phyloP scores from a whole-genome alignment of 805 yeast species.

The Teunomyces cretensis region DNA sequence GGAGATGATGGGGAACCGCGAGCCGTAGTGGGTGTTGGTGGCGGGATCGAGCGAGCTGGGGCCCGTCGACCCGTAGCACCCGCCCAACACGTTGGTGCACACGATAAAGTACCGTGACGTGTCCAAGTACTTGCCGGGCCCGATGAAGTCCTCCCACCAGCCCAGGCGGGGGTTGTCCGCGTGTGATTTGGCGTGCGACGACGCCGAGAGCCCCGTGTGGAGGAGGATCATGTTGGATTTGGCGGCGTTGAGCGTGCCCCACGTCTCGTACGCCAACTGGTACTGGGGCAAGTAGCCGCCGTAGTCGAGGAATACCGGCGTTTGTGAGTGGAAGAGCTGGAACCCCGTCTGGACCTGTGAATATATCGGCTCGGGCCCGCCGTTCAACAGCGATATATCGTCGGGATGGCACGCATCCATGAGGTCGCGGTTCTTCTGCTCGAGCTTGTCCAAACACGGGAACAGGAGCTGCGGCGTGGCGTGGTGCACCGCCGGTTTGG shows the following conservation, averaged over 20 bases:
- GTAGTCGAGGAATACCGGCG: slow-evolving; percentile 72
- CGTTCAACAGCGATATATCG: slow-evolving; percentile 43
- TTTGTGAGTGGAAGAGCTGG: slow-evolving; percentile 49
- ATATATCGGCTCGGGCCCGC: slow-evolving; percentile 87
- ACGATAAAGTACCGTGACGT: slow-evolving; percentile 79
- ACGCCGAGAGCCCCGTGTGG: slow-evolving; percentile 91
- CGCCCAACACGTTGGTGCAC: slow-evolving; percentile 91
- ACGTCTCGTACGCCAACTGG: slow-evolving; percentile 87
- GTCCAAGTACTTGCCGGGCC: slow-evolving; percentile 77
- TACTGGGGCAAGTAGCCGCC: slow-evolving; percentile 77
- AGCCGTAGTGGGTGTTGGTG: slow-evolving; percentile 67
- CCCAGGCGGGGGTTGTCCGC: slow-evolving; percentile 67
- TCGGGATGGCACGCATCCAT: slow-evolving; percentile 20
- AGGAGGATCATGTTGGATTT: slow-evolving; percentile 73
- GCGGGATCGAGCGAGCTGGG: slow-evolving; percentile 81
- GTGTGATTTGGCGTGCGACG: slow-evolving; percentile 90
- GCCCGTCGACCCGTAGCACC: slow-evolving; percentile 94
- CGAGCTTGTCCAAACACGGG: slow-evolving; percentile 83
- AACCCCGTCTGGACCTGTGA: slow-evolving; percentile 68
- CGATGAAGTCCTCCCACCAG: slow-evolving; percentile 96
- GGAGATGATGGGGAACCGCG: slow-evolving; percentile 83
- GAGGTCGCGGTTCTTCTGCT: slow-evolving; percentile 47
- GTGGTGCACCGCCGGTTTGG: slow-evolving; percentile 26
- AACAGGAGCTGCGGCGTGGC: slow-evolving; percentile 66
- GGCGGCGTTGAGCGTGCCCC: slow-evolving; percentile 72